Percentiles rank a stretch among this genome's conserved stretches.
Conservation (phyloP, 2,329 filamentous ascomycete genomes). For the Scedosporium aurantiacum region DNA sequence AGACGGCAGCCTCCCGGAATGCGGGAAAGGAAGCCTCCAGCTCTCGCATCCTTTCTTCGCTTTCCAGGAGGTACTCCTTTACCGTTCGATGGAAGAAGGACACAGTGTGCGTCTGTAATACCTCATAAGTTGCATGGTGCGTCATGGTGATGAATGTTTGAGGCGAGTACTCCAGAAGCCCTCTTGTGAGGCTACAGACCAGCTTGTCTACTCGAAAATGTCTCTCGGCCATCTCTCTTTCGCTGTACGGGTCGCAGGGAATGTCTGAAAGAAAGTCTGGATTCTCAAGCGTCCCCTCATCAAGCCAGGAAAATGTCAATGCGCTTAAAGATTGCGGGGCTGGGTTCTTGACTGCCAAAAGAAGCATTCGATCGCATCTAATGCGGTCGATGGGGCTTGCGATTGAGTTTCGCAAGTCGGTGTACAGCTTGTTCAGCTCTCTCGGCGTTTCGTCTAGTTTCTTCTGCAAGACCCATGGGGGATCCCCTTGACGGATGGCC, state of each 20-base stretch:
- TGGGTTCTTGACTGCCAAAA: not conserved
- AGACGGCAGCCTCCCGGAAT: not conserved
- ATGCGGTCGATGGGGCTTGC: not conserved
- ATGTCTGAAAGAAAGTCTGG: not conserved
- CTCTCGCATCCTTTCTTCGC: not conserved
- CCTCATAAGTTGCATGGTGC: not conserved
- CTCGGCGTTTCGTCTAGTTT: not conserved
- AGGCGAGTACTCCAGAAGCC: not conserved
- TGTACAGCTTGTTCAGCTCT: not conserved
- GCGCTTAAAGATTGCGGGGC: not conserved
- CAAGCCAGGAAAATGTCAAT: not conserved
- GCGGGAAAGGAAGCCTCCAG: not conserved
- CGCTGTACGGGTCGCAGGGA: not conserved
- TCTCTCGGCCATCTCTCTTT: not conserved
- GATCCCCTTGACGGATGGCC: not conserved
- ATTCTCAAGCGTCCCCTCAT: not conserved
- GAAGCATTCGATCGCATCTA: not conserved
- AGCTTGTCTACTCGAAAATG: not conserved
- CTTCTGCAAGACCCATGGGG: not conserved
- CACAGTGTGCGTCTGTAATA: not conserved
- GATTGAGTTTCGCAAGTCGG: not conserved
- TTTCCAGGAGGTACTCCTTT: not conserved
- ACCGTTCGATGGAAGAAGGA: not conserved
- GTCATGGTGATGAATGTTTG: not conserved
- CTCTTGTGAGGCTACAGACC: not conserved